These are phyloP conservation scores for Malus hybrid DNA, from an alignment of 331 rosid genomes.

Conservation along the genomic window DNA sequence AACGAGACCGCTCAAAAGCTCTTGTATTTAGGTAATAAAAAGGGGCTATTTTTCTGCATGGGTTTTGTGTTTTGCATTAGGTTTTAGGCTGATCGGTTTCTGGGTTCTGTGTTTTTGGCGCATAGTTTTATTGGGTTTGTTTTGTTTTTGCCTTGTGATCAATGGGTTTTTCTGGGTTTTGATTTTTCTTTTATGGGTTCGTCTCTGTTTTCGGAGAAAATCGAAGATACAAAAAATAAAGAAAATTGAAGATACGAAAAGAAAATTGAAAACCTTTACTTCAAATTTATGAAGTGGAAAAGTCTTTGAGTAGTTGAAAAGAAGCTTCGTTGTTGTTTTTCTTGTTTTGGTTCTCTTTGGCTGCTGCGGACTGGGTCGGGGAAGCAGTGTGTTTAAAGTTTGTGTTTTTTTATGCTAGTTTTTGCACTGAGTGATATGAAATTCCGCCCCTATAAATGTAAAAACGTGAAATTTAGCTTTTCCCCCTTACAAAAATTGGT, in stretches of 20 bases:
- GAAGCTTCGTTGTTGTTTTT: neutral
- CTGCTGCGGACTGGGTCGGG: neutral
- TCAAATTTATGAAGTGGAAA: slow-evolving; percentile 3
- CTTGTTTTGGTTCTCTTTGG: neutral
- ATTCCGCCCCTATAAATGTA: neutral
- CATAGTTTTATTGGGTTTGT: neutral
- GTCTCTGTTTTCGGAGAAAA: neutral
- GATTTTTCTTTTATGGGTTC: slow-evolving; percentile 1
- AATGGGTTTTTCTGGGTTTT: slow-evolving; percentile 17
- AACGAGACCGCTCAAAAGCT: slow-evolving; percentile 80
- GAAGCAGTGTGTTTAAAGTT: neutral
- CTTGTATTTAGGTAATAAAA: slow-evolving; percentile 52
- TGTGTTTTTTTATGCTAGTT: neutral
- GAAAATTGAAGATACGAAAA: neutral
- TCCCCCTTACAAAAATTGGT: neutral
- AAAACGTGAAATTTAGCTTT: neutral
- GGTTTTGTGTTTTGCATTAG: neutral
- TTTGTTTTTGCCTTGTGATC: slow-evolving; percentile 11
- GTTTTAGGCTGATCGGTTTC: slow-evolving; percentile 9
- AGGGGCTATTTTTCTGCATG: neutral
- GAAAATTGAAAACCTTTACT: slow-evolving; percentile 4
- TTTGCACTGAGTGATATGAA: neutral
- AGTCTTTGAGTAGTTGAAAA: neutral
- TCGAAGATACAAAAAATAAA: neutral
- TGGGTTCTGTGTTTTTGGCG: neutral